phyloP scores from a whole-genome alignment of 306 rosid species.

The Castanopsis chinensis region DNA sequence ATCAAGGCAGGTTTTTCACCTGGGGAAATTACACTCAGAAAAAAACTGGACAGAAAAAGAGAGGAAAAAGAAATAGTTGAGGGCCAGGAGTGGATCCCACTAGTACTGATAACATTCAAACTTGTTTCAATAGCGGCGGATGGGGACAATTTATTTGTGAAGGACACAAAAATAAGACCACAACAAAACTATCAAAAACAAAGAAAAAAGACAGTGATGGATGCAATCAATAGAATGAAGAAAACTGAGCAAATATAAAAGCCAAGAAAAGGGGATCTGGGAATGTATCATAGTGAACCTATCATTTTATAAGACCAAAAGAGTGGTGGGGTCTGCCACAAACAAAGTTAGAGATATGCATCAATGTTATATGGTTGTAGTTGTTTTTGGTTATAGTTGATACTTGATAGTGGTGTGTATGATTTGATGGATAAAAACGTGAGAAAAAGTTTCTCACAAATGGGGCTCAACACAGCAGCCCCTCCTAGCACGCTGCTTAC shows the following conservation, averaged over 20 bases:
- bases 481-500: not conserved
- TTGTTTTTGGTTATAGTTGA: not conserved
- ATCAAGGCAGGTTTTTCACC: not conserved
- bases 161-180: conserved; percentile 7
- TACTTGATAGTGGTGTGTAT: conserved; percentile 7
- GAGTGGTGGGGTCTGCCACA: conserved; percentile 26
- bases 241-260: not conserved
- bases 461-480: not conserved
- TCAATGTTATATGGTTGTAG: conserved; percentile 1
- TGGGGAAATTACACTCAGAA: not conserved
- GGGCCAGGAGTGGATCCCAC: not conserved
- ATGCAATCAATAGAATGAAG: conserved; percentile 7
- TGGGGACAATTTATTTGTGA: not conserved
- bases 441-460: not conserved
- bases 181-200: conserved; percentile 4
- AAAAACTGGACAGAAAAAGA: not conserved
- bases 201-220: conserved; percentile 7
- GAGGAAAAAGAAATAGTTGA: not conserved
- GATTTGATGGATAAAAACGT: not conserved
- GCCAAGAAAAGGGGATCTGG: not conserved
- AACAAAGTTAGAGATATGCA: conserved; percentile 15
- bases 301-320: not conserved
- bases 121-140: not conserved
- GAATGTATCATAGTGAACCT: not conserved
- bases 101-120: not conserved